Evolutionary conservation across 805 yeast genomes (phyloP).

Genomic region (Saturnispora serradocipensis): DNA sequence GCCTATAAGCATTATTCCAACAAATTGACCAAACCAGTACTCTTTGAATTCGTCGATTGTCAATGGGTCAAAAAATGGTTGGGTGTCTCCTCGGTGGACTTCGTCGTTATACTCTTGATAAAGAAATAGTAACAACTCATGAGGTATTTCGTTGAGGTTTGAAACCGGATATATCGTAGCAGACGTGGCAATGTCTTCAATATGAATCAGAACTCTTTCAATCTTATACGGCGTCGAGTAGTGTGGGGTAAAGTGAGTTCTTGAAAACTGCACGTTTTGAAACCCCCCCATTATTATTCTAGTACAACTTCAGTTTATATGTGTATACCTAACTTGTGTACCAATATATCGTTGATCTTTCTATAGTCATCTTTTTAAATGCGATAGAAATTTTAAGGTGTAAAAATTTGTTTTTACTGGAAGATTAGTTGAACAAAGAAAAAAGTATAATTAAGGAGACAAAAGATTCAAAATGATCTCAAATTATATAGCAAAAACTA

Average conservation of each 20-base stretch:
- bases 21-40: constrained; percentile 83
- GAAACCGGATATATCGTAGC: constrained; percentile 88
- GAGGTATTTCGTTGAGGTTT: constrained; percentile 59
- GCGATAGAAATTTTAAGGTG: neutral
- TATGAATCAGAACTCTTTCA: constrained; percentile 63
- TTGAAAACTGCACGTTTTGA: constrained; percentile 23
- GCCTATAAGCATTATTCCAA: constrained; percentile 74
- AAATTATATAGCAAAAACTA: constrained; percentile 1
- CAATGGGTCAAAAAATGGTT: constrained; percentile 75
- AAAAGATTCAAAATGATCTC: neutral
- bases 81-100: constrained; percentile 78
- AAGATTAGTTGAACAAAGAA: neutral
- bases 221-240: constrained; percentile 26
- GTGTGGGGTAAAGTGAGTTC: constrained; percentile 26
- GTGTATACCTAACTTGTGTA: neutral
- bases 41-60: constrained; percentile 67
- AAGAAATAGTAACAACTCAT: constrained; percentile 66
- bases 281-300: constrained; percentile 23
- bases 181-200: constrained; percentile 83
- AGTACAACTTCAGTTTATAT: neutral
- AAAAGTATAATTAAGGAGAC: neutral
- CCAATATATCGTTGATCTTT: neutral
- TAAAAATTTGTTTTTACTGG: neutral
- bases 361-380: neutral
- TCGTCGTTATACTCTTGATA: constrained; percentile 93